Evolutionary conservation across 352 stramenopile genomes (phyloP), one percentile per base, ranked within the genome.

Genomic region (Phytophthora pluvialis): DNA sequence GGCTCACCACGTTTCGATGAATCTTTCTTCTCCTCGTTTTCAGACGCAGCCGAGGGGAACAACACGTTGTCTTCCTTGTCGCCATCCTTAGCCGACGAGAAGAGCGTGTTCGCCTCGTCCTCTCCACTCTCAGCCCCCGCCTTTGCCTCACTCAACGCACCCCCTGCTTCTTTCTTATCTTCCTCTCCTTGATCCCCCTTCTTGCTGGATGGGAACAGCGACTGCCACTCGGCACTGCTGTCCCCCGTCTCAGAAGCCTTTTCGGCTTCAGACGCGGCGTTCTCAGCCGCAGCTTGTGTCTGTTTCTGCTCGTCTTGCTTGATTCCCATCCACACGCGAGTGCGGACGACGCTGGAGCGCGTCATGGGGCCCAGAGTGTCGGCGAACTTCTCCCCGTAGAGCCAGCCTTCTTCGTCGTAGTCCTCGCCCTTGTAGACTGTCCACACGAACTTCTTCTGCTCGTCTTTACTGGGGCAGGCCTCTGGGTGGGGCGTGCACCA

Each of bases 361-460:
- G 79, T 87, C 70, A 90, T 92, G 15, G 72, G 72, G 0, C 85
- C 87, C 52, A 89, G 72, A 29, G 86, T 74, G 12, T 88, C 82
- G 8, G 73, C 62, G 63, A 95, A 95, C n/a, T 66, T 77, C 4
- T 74, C 59, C 28, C 84, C 79, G 51, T 95, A 95, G 18, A 95
- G 74, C 87, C 87, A 95, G 13, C 87, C 87, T 62, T 95, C 86
- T 38, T 88, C 80, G 45, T 95, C 87, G 62, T 95, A 95, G 62
- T 95, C 87, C 35, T 91, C 73, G 5, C 83, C 80, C 54, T 89
- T 90, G 77, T 93, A 95, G 31, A 94, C 73, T n/a, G 78, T 71
- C 87, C 87, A 95, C 15, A 78, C 64, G 53, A 79, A 78, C 44
- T 83, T 77, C n/a, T 71, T 78, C 53, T 81, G 80, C 50, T 93